Base-by-base conservation (phyloP, 83 land plant species). In the Isoetes engelmannii region DNA sequence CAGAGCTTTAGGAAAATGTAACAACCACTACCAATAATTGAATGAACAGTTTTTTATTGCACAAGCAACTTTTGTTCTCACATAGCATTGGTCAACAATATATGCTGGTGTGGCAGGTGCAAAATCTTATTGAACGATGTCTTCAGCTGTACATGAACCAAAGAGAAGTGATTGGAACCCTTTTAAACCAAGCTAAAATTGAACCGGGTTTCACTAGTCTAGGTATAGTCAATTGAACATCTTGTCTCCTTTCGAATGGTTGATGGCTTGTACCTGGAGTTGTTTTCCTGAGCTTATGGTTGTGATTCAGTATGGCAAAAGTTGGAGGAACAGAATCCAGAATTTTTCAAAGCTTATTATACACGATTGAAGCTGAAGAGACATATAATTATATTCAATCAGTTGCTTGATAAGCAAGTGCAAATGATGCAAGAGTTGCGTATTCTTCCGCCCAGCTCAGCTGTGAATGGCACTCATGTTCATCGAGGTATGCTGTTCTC, bases 201-300 rank as follows among this genome's bases (percentile, higher is more conserved):
- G 95, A 92, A 72, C 97, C 97, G 58, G 86, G 87, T 43, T 89
- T 92, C 66, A 92, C 97, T 37, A 87, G 87, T 68, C 89, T 92
- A 70, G 97, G 97, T 92, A 51, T 12, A 51, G 17, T 12, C 55
- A 12, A 17, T 51, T 12, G 15, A 51, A 12, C 1, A 51, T 15
- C 15, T 51, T 12, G 17, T 12, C 13, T 12, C 13, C 55, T 51
- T 15, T 0, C 3, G 13, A 12, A 12, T 51, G 55, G 13, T 51
- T 3, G 13, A 12, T 51, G 55, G 13, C 17, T 3, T 51, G 13
- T 51, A 12, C 55, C 0, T 51, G 13, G 13, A 12, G 1, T 15
- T 51, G 2, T 51, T 12, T 51, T 51, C 55, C 17, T 51, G 13
- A 12, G 15, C 55, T 51, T 15, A 1, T 59, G 28, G 64, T 57